These are phyloP conservation scores for Fragilaria crotonensis DNA, from an alignment of 108 stramenopile genomes.

Conservation along the genomic window DNA sequence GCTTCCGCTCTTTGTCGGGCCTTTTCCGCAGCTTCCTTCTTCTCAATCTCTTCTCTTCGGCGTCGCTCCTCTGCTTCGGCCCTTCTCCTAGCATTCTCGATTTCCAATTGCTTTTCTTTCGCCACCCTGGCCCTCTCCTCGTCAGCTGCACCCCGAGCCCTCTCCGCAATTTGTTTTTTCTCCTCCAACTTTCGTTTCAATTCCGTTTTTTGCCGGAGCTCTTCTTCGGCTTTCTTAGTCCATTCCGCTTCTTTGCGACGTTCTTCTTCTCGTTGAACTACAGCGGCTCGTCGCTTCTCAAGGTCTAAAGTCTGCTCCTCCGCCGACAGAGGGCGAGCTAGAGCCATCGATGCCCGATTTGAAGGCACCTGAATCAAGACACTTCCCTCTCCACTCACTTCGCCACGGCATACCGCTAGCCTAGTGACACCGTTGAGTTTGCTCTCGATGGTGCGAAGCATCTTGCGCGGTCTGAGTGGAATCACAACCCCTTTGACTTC, in stretches of 20 bases:
- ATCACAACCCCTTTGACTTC: constrained; percentile 60
- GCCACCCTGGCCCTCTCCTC: constrained; percentile 8
- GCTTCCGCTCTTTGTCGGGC: constrained; percentile 3
- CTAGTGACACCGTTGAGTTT: constrained; percentile 76
- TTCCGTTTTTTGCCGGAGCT: constrained; percentile 1
- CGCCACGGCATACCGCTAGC: constrained; percentile 78
- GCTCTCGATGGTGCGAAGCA: constrained; percentile 74
- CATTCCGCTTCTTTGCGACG: constrained; percentile 12
- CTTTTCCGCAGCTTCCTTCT: constrained; percentile 9
- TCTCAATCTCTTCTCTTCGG: constrained; percentile 13
- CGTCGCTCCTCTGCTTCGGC: constrained; percentile 9
- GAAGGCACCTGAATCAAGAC: constrained; percentile 18
- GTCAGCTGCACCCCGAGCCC: constrained; percentile 4
- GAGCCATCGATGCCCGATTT: not conserved
- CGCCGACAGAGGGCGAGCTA: not conserved
- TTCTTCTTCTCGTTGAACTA: constrained; percentile 13
- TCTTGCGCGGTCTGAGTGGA: constrained; percentile 66
- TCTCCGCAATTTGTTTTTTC: constrained; percentile 17
- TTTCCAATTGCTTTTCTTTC: constrained; percentile 12
- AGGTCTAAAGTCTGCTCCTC: constrained; percentile 4
- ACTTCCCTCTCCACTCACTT: constrained; percentile 64
- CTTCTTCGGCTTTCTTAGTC: constrained; percentile 19
- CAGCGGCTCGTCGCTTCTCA: constrained; percentile 11
- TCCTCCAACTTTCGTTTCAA: constrained; percentile 14
- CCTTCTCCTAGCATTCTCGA: constrained; percentile 3